Evolutionary conservation across 768 basidiomycete species (phyloP).

Genomic region (Termitomyces sp.): DNA sequence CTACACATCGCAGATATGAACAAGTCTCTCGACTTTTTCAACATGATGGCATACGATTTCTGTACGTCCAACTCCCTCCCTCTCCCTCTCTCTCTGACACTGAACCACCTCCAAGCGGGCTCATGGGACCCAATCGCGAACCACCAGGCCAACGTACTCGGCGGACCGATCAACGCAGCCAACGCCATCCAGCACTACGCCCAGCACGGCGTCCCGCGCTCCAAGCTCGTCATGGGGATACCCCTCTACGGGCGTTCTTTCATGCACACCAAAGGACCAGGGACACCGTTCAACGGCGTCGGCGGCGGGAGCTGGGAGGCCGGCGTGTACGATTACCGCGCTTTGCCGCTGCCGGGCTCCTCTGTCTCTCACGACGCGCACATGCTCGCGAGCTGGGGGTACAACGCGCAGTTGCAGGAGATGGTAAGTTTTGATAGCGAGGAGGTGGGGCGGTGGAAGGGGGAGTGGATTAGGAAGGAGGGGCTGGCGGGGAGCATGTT

Average conservation of each 20-base stretch:
- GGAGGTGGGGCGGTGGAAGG: constrained; percentile 65
- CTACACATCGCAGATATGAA: constrained; percentile 83
- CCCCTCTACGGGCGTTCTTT: constrained; percentile 95
- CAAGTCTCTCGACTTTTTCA: constrained; percentile 89
- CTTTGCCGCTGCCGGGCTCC: constrained; percentile 72
- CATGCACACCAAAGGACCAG: constrained; percentile 78
- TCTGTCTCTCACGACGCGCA: constrained; percentile 60
- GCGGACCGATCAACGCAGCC: constrained; percentile 56
- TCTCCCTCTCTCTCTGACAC: not conserved
- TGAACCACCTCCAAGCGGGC: constrained; percentile 45
- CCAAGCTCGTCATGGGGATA: constrained; percentile 85
- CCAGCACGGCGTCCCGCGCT: constrained; percentile 60
- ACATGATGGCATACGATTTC: constrained; percentile 93
- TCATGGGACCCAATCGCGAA: constrained; percentile 69
- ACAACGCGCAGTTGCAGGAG: constrained; percentile 68
- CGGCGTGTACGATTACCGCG: constrained; percentile 91
- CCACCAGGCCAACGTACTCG: constrained; percentile 85
- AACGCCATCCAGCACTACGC: constrained; percentile 69
- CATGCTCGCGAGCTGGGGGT: constrained; percentile 76
- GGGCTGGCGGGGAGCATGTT: constrained; percentile 91
- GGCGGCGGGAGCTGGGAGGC: constrained; percentile 90
- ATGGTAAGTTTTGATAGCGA: constrained; percentile 82
- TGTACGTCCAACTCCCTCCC: too few species aligned
- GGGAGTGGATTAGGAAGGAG: constrained; percentile 70
- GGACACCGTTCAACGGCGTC: constrained; percentile 69